These are phyloP conservation scores for Phialophora tarda DNA, from an alignment of 2,329 filamentous ascomycete species.

Conservation along the genomic window DNA sequence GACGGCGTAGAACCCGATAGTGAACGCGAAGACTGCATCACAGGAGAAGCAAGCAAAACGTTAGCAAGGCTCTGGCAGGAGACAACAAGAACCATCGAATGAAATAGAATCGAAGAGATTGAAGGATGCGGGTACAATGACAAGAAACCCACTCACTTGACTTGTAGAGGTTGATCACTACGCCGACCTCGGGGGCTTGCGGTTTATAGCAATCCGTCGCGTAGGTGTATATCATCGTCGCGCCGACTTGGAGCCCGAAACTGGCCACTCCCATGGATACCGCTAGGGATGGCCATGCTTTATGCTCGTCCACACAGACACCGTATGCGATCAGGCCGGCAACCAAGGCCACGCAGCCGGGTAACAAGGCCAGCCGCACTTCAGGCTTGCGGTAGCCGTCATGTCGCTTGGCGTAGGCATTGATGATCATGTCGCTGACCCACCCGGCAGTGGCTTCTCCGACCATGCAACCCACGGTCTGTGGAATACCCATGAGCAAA, in stretches of 20 bases:
- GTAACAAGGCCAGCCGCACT: conserved; percentile 5
- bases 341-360: neutral
- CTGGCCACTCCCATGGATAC: conserved; percentile 3
- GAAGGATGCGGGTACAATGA: neutral
- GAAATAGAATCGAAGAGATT: neutral
- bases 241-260: conserved; percentile 8
- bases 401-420: conserved; percentile 4
- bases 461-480: conserved; percentile 11
- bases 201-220: conserved; percentile 17
- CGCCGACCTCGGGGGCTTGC: conserved; percentile 12
- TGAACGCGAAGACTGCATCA: conserved; percentile 9
- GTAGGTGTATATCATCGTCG: conserved; percentile 14
- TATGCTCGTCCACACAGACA: conserved; percentile 10
- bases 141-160: neutral
- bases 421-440: conserved; percentile 7
- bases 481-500: conserved; percentile 9
- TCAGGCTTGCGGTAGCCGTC: conserved; percentile 13
- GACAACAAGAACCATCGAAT: neutral
- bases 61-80: neutral
- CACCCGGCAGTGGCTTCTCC: conserved; percentile 13
- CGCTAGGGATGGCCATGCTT: conserved; percentile 4
- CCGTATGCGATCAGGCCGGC: conserved; percentile 6
- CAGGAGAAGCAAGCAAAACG: neutral
- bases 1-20: conserved; percentile 18
- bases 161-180: conserved; percentile 12